A percentile compares a stretch with the other conserved stretches of the same genome.
Conservation (phyloP, 140 eudicot species). For the Senecio squalidus region DNA sequence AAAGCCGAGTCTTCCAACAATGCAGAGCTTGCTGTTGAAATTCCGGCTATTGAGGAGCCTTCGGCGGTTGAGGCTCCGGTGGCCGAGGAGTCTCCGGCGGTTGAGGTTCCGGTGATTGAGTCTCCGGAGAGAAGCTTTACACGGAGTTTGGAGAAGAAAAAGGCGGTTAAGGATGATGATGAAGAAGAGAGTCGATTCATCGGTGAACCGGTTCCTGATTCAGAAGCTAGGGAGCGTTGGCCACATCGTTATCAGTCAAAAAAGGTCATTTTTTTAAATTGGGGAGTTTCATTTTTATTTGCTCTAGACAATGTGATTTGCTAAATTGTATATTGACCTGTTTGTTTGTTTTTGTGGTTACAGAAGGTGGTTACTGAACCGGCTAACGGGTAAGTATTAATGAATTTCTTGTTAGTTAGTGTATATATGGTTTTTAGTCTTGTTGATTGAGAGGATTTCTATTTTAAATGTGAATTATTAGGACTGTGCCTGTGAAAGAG, state of each 20-base stretch:
- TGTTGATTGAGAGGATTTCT: background rate
- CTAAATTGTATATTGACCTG: background rate
- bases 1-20: no score
- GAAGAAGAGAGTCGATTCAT: conserved; percentile 28
- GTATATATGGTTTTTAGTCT: background rate
- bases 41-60: no score
- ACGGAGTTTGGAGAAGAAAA: background rate
- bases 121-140: conserved; percentile 6
- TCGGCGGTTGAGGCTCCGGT: conserved; percentile 7
- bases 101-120: background rate
- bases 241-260: conserved; percentile 34
- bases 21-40: no score
- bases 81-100: background rate
- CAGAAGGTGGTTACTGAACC: background rate
- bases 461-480: background rate
- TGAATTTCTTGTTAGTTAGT: background rate
- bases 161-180: background rate
- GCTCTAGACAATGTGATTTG: no score
- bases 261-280: conserved; percentile 10
- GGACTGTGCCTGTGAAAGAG: conserved; percentile 18
- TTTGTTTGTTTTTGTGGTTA: background rate
- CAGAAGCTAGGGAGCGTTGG: conserved; percentile 35
- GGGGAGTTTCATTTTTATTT: no score
- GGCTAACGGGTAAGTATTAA: background rate
- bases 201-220: conserved; percentile 31